These are phyloP conservation scores for Pestalotiopsis sp. DNA, from an alignment of 2,329 filamentous ascomycete species.

Conservation along the genomic window DNA sequence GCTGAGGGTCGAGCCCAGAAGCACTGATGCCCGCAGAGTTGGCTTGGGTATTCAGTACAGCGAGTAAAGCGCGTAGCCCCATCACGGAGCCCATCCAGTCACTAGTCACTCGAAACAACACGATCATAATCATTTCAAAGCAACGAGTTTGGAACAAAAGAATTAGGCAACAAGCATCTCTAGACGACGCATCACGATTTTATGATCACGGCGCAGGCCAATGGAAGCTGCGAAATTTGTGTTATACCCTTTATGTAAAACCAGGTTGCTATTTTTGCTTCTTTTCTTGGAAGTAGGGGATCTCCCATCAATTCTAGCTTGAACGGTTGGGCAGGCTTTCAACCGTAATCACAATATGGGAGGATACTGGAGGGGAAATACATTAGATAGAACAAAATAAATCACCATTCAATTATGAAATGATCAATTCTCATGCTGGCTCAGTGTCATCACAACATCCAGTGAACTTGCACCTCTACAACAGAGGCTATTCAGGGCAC, in stretches of 20 bases:
- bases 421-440: background rate
- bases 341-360: no score
- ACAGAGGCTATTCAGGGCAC: no score
- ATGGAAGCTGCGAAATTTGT: background rate
- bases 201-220: no score
- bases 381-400: background rate
- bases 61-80: conserved; percentile 17
- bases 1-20: conserved; percentile 44
- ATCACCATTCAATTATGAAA: background rate
- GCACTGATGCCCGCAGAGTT: conserved; percentile 43
- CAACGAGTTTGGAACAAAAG: no score
- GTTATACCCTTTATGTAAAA: background rate
- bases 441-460: no score
- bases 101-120: background rate
- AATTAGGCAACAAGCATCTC: background rate
- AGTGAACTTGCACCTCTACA: no score
- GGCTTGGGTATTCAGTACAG: conserved; percentile 58
- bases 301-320: no score
- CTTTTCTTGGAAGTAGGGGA: no score
- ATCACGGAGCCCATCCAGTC: background rate
- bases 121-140: background rate
- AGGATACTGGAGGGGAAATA: background rate
- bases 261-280: no score
- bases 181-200: background rate
- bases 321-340: no score